phyloP scores from a whole-genome alignment of 2,329 filamentous ascomycete genomes.

The Beauveria medogensis region DNA sequence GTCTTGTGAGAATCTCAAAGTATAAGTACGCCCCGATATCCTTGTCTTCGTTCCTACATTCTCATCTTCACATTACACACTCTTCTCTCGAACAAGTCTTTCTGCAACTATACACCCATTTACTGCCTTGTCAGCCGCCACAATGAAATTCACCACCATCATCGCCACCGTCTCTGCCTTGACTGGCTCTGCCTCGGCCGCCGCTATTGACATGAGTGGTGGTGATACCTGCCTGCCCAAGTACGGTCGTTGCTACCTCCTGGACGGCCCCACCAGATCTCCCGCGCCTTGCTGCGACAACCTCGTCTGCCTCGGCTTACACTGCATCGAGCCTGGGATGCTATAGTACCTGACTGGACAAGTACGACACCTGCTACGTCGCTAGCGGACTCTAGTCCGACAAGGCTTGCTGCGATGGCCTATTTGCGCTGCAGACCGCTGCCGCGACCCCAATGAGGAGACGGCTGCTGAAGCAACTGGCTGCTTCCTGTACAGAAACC shows the following conservation, averaged over 20 bases:
- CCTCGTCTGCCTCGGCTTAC: background rate
- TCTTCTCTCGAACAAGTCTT: background rate
- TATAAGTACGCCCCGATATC: background rate
- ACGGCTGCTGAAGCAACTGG: background rate
- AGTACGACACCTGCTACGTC: background rate
- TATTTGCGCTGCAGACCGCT: conserved; percentile 2
- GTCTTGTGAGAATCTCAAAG: background rate
- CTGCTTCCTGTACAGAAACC: background rate
- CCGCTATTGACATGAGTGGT: background rate
- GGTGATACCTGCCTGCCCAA: background rate
- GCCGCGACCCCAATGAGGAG: background rate
- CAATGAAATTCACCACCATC: conserved; percentile 1
- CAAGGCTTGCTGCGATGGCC: background rate
- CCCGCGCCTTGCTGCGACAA: background rate
- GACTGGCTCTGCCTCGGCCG: background rate
- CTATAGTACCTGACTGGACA: background rate
- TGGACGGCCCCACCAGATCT: background rate
- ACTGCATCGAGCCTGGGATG: background rate
- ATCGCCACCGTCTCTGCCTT: background rate
- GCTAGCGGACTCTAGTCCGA: background rate
- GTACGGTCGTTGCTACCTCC: background rate
- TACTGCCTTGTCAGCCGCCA: background rate
- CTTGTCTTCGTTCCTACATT: background rate
- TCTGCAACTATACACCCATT: background rate
- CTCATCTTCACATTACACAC: background rate